These are phyloP conservation scores for Musa schizocarpa DNA, from an alignment of 176 grass and related monocot genomes.

Conservation along the genomic window DNA sequence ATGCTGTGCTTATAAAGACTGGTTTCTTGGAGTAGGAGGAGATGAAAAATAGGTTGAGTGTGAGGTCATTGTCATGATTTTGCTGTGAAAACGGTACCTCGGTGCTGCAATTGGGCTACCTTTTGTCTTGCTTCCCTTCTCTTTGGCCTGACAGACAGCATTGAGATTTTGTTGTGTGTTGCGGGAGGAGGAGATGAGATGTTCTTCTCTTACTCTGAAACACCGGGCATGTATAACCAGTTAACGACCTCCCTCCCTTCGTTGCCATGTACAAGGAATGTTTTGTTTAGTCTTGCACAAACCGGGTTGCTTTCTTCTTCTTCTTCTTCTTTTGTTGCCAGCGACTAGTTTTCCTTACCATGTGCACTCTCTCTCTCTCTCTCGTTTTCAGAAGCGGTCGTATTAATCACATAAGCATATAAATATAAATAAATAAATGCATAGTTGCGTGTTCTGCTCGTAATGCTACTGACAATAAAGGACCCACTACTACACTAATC, in stretches of 20 bases:
- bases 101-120: neutral
- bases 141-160: neutral
- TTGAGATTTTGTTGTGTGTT: neutral
- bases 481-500: neutral
- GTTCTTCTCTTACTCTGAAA: neutral
- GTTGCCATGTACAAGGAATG: neutral
- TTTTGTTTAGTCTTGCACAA: neutral
- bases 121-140: neutral
- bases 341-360: neutral
- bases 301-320: neutral
- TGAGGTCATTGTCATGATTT: no score
- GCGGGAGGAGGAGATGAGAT: neutral
- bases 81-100: neutral
- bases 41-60: no score
- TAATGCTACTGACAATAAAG: neutral
- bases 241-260: no score
- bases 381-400: neutral
- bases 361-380: neutral
- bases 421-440: no score
- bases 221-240: neutral
- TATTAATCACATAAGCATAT: no score
- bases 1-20: conserved; percentile 46
- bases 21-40: conserved; percentile 31
- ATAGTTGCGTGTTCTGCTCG: neutral
- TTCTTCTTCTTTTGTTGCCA: neutral